Evolutionary conservation across 2,329 filamentous ascomycete species (phyloP).

Genomic region (Botrytis tulipae): DNA sequence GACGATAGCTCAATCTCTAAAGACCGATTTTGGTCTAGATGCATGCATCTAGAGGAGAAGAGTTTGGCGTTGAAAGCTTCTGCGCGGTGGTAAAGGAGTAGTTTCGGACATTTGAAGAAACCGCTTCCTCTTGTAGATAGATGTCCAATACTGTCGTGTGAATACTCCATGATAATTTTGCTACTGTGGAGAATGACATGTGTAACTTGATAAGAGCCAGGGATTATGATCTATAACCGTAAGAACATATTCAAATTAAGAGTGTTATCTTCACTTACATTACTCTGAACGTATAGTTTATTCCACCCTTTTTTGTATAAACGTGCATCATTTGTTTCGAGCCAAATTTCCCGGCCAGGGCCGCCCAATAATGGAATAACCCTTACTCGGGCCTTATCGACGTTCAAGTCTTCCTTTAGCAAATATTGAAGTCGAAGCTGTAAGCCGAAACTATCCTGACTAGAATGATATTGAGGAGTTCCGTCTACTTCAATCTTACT

Average conservation of each 20-base stretch:
- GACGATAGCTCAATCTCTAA: slow-evolving; percentile 71
- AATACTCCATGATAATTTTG: slow-evolving; percentile 65
- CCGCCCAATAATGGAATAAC: slow-evolving; percentile 56
- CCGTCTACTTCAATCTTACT: slow-evolving; percentile 65
- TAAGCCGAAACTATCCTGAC: slow-evolving; percentile 73
- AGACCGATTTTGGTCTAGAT: slow-evolving; percentile 75
- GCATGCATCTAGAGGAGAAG: slow-evolving; percentile 65
- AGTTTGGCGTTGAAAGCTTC: slow-evolving; percentile 68
- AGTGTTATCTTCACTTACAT: slow-evolving; percentile 39
- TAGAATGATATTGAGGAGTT: slow-evolving; percentile 65
- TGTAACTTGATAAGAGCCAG: slow-evolving; percentile 74
- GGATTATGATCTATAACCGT: slow-evolving; percentile 55
- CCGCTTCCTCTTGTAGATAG: slow-evolving; percentile 24
- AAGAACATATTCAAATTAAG: slow-evolving; percentile 29
- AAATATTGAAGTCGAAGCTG: slow-evolving; percentile 68
- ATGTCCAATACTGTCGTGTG: slow-evolving; percentile 49
- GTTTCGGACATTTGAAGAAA: slow-evolving; percentile 57
- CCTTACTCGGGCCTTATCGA: slow-evolving; percentile 64
- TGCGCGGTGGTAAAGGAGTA: slow-evolving; percentile 71
- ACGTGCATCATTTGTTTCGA: slow-evolving; percentile 47
- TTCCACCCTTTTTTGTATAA: slow-evolving; percentile 48
- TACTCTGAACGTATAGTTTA: slow-evolving; percentile 47
- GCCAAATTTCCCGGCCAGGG: slow-evolving; percentile 64
- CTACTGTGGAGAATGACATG: slow-evolving; percentile 63
- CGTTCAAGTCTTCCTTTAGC: slow-evolving; percentile 65